phyloP scores from a whole-genome alignment of 202 grass and related monocot species.

The Zoysia matrella region DNA sequence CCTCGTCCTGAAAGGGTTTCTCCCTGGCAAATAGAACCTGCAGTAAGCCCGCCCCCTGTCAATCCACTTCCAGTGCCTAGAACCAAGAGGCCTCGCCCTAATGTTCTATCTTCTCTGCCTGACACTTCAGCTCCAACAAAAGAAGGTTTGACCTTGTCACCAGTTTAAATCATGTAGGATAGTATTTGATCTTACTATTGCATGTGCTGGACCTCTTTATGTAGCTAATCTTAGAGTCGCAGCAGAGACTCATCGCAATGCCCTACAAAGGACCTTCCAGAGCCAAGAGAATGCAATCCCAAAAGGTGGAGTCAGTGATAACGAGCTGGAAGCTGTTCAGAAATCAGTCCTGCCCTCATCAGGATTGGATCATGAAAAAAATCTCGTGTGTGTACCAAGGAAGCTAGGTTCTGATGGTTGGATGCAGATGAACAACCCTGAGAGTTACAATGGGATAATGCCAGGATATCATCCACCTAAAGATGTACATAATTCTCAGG shows the following conservation, averaged over 20 bases:
- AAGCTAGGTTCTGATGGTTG: slow-evolving; percentile 65
- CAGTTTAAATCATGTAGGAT: slow-evolving; percentile 13
- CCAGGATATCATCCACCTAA: slow-evolving; percentile 57
- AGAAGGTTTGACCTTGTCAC: slow-evolving; percentile 65
- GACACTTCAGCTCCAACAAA: slow-evolving; percentile 71
- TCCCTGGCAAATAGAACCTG: slow-evolving; percentile 93
- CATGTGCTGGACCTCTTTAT: slow-evolving; percentile 5
- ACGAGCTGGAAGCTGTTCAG: slow-evolving; percentile 42
- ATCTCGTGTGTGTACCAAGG: slow-evolving; percentile 35
- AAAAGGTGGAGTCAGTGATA: slow-evolving; percentile 48
- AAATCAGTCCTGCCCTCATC: slow-evolving; percentile 51
- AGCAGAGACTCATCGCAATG: slow-evolving; percentile 52
- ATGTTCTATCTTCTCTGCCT: slow-evolving; percentile 41
- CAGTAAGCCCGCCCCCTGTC: slow-evolving; percentile 62
- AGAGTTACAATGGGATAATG: slow-evolving; percentile 46
- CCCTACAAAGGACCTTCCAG: slow-evolving; percentile 63
- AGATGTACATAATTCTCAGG: slow-evolving; percentile 46
- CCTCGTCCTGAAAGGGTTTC: slow-evolving; percentile 92
- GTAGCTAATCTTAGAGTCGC: slow-evolving; percentile 48
- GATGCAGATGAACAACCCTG: slow-evolving; percentile 31
- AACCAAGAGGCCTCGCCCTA: slow-evolving; percentile 66
- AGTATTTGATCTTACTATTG: slow-evolving; percentile 25
- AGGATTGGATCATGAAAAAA: slow-evolving; percentile 53
- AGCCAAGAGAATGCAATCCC: slow-evolving; percentile 58
- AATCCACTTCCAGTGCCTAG: slow-evolving; percentile 66